A percentile compares a stretch with the other conserved stretches of the same genome.
Conservation (phyloP, 441 rosid genomes). For the Brassica balearica region DNA sequence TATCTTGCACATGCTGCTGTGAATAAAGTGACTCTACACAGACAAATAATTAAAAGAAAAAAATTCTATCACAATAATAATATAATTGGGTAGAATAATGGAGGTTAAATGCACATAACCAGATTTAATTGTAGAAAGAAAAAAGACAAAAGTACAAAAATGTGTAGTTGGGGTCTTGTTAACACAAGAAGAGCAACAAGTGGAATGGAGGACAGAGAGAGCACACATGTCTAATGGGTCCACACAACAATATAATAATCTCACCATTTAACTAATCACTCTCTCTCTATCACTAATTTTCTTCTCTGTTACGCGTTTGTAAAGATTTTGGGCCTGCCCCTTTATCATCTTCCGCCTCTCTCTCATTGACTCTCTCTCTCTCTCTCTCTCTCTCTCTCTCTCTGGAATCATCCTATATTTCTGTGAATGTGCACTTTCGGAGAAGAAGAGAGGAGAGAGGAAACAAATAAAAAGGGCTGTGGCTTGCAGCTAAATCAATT, state of each 20-base stretch:
- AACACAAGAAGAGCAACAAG: conserved; percentile 17
- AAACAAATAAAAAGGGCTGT: conserved; percentile 19
- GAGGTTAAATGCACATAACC: no score
- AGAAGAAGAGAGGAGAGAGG: conserved; percentile 29
- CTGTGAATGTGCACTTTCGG: conserved; percentile 44
- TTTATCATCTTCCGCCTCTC: conserved; percentile 22
- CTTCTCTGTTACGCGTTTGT: conserved; percentile 5
- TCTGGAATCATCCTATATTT: conserved; percentile 44
- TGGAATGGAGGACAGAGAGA: conserved; percentile 27
- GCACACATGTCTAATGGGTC: not conserved
- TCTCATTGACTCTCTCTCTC: conserved; percentile 43
- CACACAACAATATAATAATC: not conserved
- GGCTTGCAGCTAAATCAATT: conserved; percentile 44
- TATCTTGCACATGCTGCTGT: no score
- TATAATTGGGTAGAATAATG: no score
- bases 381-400: conserved; percentile 25
- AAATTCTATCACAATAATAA: no score
- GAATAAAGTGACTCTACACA: no score
- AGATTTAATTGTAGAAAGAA: no score
- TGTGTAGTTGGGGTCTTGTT: conserved; percentile 1
- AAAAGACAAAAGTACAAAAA: no score
- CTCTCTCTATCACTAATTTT: not conserved
- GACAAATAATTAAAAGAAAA: no score
- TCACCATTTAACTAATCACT: conserved; percentile 1
- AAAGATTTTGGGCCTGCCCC: not conserved